Evolutionary conservation across 768 basidiomycete species (phyloP).

Genomic region (Suillus tomentosus): DNA sequence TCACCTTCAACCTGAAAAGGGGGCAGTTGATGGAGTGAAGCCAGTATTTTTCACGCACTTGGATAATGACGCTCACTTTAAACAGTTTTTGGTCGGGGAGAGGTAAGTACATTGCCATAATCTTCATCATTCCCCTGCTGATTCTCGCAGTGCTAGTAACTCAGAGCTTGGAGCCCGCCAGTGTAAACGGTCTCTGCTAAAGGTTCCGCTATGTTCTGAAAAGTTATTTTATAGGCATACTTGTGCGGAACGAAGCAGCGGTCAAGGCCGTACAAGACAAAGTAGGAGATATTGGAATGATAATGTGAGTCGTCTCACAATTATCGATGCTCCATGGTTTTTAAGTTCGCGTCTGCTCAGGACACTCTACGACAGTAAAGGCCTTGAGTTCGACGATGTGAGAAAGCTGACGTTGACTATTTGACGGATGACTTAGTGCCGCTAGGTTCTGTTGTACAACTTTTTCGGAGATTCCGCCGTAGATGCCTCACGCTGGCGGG

Average conservation of each 20-base stretch:
- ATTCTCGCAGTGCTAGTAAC: constrained; percentile 38
- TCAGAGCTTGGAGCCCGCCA: constrained; percentile 67
- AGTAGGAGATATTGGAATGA: constrained; percentile 58
- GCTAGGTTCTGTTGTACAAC: constrained; percentile 70
- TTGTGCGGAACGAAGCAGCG: constrained; percentile 64
- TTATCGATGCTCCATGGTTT: background rate
- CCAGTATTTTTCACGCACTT: constrained; percentile 59
- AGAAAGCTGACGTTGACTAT: background rate
- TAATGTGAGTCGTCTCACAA: constrained; percentile 47
- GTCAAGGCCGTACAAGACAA: constrained; percentile 46
- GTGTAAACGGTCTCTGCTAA: constrained; percentile 39
- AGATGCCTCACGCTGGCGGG: constrained; percentile 56
- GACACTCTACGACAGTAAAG: constrained; percentile 36
- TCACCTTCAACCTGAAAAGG: constrained; percentile 53
- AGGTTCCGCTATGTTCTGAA: background rate
- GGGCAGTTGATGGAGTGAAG: constrained; percentile 51
- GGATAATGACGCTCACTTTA: constrained; percentile 44
- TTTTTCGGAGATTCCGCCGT: constrained; percentile 69
- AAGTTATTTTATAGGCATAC: constrained; percentile 52
- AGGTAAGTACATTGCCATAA: constrained; percentile 35
- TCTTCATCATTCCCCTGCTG: constrained; percentile 11
- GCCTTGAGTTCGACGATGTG: constrained; percentile 28
- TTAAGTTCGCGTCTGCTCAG: constrained; percentile 13
- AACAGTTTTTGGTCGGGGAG: constrained; percentile 57
- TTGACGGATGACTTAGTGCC: background rate